These are phyloP conservation scores for Hypoxylon cercidicola DNA, from an alignment of 495 filamentous ascomycete genomes.

Conservation along the genomic window DNA sequence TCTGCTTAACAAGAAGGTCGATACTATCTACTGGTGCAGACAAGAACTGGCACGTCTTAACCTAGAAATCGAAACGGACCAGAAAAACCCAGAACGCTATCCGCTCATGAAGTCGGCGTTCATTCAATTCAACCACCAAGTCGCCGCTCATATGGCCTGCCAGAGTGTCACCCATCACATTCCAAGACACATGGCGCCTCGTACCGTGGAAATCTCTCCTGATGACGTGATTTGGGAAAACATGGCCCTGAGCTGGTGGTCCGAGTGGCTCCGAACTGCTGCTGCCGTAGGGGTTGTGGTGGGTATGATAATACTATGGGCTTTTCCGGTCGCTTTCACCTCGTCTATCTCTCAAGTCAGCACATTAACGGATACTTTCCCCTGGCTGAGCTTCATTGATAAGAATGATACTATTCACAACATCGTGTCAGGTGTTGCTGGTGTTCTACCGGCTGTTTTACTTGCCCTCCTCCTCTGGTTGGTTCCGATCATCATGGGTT, in stretches of 20 bases:
- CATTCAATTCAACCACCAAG: conserved; percentile 98
- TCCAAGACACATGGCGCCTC: conserved; percentile 93
- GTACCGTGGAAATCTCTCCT: conserved; percentile 90
- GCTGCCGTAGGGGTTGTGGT: conserved; percentile 72
- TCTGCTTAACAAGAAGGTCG: conserved; percentile 87
- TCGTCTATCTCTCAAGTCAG: conserved; percentile 80
- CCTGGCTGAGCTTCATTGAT: conserved; percentile 77
- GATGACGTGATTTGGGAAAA: conserved; percentile 98
- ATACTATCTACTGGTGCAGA: conserved; percentile 92
- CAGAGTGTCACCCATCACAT: conserved; percentile 91
- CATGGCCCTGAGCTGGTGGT: conserved; percentile 97
- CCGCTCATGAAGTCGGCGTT: conserved; percentile 98
- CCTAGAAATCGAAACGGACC: conserved; percentile 91
- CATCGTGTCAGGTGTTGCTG: conserved; percentile 79
- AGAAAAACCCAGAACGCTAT: conserved; percentile 84
- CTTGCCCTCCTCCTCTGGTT: conserved; percentile 82
- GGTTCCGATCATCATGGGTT: conserved; percentile 76
- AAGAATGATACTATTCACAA: conserved; percentile 64
- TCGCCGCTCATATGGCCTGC: conserved; percentile 97
- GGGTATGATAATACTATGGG: conserved; percentile 89
- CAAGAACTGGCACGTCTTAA: conserved; percentile 90
- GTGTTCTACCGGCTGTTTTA: conserved; percentile 83
- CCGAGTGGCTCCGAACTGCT: conserved; percentile 79
- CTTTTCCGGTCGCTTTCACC: conserved; percentile 89
- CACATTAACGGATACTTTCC: conserved; percentile 69